Evolutionary conservation across 176 grass and related monocot genomes (phyloP).

Genomic region (Oryza longistaminata): DNA sequence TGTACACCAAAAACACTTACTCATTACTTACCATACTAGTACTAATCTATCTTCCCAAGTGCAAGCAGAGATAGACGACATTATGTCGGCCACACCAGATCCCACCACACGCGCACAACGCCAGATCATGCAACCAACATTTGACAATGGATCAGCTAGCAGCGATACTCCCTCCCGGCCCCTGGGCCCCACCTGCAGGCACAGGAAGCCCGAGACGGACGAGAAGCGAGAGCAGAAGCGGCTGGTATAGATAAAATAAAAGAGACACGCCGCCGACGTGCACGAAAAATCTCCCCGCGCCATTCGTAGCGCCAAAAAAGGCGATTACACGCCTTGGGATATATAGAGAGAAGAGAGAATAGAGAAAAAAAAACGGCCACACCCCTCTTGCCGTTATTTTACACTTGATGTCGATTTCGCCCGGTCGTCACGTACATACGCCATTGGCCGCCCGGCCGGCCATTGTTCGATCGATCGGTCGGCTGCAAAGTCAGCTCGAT

Average conservation of each 20-base stretch:
- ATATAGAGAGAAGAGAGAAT: no score
- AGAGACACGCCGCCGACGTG: background rate
- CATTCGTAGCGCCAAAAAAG: no score
- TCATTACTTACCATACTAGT: no score
- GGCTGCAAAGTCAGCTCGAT: background rate
- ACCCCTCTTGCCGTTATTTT: background rate
- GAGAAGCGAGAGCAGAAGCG: background rate
- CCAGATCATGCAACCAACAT: background rate
- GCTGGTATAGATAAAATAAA: no score
- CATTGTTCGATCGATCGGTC: no score
- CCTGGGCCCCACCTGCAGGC: background rate
- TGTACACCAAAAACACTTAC: background rate
- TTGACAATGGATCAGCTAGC: background rate
- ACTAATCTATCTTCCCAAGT: background rate
- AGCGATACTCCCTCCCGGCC: background rate
- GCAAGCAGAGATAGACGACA: background rate
- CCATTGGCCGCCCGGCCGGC: constrained; percentile 5
- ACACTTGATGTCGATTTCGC: constrained; percentile 33
- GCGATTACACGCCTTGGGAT: background rate
- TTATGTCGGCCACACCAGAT: constrained; percentile 9
- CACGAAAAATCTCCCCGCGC: no score
- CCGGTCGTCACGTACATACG: constrained; percentile 16
- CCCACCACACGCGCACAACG: background rate
- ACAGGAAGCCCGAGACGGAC: background rate
- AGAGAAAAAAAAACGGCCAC: background rate